phyloP scores from a whole-genome alignment of 2,329 filamentous ascomycete species.

The Diaporthe longicolla region DNA sequence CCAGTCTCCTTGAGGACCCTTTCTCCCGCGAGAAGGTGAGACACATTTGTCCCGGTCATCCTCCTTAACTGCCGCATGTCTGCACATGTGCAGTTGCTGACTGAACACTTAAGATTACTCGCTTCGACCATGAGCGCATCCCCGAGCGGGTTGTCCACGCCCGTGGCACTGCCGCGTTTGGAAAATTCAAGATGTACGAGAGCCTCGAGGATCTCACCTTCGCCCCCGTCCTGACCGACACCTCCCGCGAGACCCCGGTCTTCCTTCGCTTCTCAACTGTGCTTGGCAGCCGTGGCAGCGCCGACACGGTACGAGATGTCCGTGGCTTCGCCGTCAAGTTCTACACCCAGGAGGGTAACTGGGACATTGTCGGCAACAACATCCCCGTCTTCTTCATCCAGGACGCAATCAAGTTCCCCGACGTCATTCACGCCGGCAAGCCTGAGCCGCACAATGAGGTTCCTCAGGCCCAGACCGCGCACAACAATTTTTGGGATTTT shows the following conservation, averaged over 20 bases:
- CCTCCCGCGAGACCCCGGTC: constrained; percentile 71
- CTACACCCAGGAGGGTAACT: constrained; percentile 84
- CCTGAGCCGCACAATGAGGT: constrained; percentile 80
- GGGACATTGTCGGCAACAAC: constrained; percentile 82
- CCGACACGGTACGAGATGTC: constrained; percentile 87
- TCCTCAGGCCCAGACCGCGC: constrained; percentile 78
- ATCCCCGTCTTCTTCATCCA: constrained; percentile 84
- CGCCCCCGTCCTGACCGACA: constrained; percentile 76
- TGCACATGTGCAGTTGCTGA: not conserved
- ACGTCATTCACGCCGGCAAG: constrained; percentile 75
- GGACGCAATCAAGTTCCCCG: constrained; percentile 81
- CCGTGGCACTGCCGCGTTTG: constrained; percentile 51
- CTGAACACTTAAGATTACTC: constrained; percentile 67
- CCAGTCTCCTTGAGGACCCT: constrained; percentile 78
- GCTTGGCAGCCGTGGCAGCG: constrained; percentile 79
- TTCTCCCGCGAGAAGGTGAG: constrained; percentile 80
- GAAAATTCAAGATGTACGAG: constrained; percentile 75
- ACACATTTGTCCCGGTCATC: not conserved
- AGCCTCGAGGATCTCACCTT: constrained; percentile 73
- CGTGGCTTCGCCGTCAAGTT: constrained; percentile 85
- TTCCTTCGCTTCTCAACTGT: constrained; percentile 86
- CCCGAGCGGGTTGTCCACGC: constrained; percentile 53
- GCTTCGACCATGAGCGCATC: constrained; percentile 76
- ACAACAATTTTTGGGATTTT: constrained; percentile 87
- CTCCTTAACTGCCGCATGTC: not conserved